Evolutionary conservation across 805 yeast species (phyloP).

Genomic region (Ogataea methanolica): DNA sequence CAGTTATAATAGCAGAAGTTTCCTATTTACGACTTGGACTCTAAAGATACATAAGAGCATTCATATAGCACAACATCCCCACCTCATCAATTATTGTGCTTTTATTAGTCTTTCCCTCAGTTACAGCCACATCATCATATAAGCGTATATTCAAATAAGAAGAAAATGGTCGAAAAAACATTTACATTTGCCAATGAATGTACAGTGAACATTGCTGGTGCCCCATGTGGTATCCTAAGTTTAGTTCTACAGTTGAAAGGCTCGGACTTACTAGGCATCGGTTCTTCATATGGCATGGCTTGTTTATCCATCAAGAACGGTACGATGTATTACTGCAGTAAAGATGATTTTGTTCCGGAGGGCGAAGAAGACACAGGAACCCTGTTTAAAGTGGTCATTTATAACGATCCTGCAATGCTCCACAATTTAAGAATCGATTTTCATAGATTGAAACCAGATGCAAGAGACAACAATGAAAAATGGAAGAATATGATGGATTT

Average conservation of each 20-base stretch:
- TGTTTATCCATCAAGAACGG: conserved; percentile 7
- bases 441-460: conserved; percentile 7
- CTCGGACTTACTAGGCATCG: conserved; percentile 9
- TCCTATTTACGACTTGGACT: no score
- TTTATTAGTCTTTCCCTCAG: no score
- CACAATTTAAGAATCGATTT: conserved; percentile 12
- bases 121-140: no score
- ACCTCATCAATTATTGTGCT: no score
- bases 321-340: conserved; percentile 9
- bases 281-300: conserved; percentile 5
- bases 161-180: conserved; percentile 9
- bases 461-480: conserved; percentile 11
- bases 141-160: no score
- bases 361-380: conserved; percentile 5
- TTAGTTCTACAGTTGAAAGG: conserved; percentile 10
- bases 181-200: conserved; percentile 13
- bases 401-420: conserved; percentile 6
- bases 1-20: no score
- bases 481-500: conserved; percentile 18
- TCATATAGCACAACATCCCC: no score
- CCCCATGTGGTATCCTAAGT: conserved; percentile 11
- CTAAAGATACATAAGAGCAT: no score
- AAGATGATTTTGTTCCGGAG: conserved; percentile 7
- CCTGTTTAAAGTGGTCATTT: conserved; percentile 9
- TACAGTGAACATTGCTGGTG: conserved; percentile 3